Base-by-base conservation (phyloP, 1,139 yeast species). In the Hemisphaericaspora subhashii region DNA sequence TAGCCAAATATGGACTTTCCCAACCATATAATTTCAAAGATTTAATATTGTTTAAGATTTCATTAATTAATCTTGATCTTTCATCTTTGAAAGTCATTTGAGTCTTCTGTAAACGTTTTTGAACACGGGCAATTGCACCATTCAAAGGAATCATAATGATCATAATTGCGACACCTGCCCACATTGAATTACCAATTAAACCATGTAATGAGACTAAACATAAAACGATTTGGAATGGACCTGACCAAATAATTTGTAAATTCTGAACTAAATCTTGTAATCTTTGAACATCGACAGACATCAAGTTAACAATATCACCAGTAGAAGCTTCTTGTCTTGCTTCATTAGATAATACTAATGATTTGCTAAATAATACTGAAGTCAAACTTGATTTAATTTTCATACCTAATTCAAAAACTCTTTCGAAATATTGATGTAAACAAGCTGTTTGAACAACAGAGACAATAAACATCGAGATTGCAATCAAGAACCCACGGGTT, bases 201-300 rank as follows among this genome's bases (percentile, higher is more conserved):
- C 79, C 76, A 60, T 92, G 79, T 41, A 92, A 70, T 3, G 95
- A 85, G 41, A 74, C 63, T 51, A 92, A 73, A 72, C 98, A 92
- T 43, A 92, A 66, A 31, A 77, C 52, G 52, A 92, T 83, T 66
- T 92, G 98, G 67, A 90, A 87, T 2, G 98, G 98, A 33, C 97
- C 98, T 0, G 97, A 89, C 96, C 98, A 90, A 38, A 88, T 72
- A 44, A 90, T 77, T 57, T 89, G 90, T 46, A 92, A 81, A 62
- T 86, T 84, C 58, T 89, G 95, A 31, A 87, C 81, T 45, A 90
- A 72, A 55, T 90, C 98, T 63, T 89, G 97, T 42, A 92, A 69
- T 64, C 98, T 78, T 66, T 90, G 98, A 6, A 94, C 86, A 65
- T 92, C 98, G 36, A 92, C 97, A 37, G 97, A 85, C 98, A 90